Evolutionary conservation across 1,284 basidiomycete species (phyloP).

Genomic region (Coriolopsis trogii): DNA sequence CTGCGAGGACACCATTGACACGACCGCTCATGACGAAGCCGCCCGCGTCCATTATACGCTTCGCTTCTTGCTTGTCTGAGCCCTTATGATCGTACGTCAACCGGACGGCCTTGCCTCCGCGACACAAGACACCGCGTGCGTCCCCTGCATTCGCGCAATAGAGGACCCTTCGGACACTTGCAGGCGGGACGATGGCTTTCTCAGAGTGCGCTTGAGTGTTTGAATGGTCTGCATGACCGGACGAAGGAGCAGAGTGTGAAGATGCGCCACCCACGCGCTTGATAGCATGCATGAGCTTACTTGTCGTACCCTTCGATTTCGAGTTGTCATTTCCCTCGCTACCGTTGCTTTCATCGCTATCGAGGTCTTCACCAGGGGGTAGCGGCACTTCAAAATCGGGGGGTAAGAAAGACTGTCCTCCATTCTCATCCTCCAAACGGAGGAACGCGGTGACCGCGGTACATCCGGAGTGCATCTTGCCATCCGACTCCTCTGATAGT

Average conservation of each 20-base stretch:
- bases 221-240: conserved; percentile 25
- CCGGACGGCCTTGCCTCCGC: conserved; percentile 88
- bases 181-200: conserved; percentile 47
- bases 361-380: conserved; percentile 24
- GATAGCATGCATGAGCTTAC: conserved; percentile 60
- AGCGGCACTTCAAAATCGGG: conserved; percentile 32
- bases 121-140: conserved; percentile 87
- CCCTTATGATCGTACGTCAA: conserved; percentile 99
- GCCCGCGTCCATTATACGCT: conserved; percentile 96
- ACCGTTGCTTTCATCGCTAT: conserved; percentile 19
- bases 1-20: conserved; percentile 96
- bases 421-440: conserved; percentile 84
- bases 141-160: conserved; percentile 98
- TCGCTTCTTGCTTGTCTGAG: conserved; percentile 94
- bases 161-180: conserved; percentile 70
- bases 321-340: conserved; percentile 17
- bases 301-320: conserved; percentile 47
- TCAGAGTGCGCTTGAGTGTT: conserved; percentile 10
- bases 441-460: conserved; percentile 98
- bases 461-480: conserved; percentile 95
- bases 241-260: conserved; percentile 34
- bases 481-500: conserved; percentile 82
- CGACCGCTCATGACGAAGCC: conserved; percentile 99
- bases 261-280: conserved; percentile 53
- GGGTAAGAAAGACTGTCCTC: conserved; percentile 65